Base-by-base conservation (phyloP, 768 basidiomycete species). In the Hortiboletus campestris region DNA sequence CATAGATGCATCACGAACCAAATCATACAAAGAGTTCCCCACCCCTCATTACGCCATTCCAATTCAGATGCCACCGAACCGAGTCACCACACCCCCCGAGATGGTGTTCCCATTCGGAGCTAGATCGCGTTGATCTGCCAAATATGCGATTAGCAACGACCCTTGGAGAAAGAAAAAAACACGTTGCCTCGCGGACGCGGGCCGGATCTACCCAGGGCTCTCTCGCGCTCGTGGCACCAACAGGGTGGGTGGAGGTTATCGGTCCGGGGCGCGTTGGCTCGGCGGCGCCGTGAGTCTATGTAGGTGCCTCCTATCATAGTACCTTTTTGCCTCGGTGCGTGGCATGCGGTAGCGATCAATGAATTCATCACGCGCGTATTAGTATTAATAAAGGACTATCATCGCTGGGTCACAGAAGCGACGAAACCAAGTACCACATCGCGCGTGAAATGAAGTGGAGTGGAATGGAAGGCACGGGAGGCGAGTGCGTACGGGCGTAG, bases 81-180 rank as follows among this genome's bases (percentile, higher is more conserved):
- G 34, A 17, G 46, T 36, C 46, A 25, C 34, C 25, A 25, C 25
- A 20, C 29, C 13, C 46, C 46, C 31, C 25, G 16, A 43, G 31
- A 48, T 5, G 16, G 4, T 6, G 11, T 39, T 38, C 9, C 48
- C 39, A 50, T 56, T 53, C 43, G 62, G 62, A 59, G 53, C 35
- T 63, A 63, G 62, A 63, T 63, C 51, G 51, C 6, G 17, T 28
- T 49, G 49, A 56, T 64, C 54, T 48, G 58, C 25, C 25, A 25
- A 25, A 61, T 64, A 45, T 38, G 6, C 63, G 62, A 64, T 63
- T 58, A 45, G 41, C 51, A 22, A 55, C 59, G 46, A 25, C 14
- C 43, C 34, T 63, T 52, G 10, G 9, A 19, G 9, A 19, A 25
- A 25, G 6, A 25, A 8, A 19, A 58, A 17, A 9, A 5, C 4